phyloP scores from a whole-genome alignment of 1,139 yeast species.

The Candida freyschussii region DNA sequence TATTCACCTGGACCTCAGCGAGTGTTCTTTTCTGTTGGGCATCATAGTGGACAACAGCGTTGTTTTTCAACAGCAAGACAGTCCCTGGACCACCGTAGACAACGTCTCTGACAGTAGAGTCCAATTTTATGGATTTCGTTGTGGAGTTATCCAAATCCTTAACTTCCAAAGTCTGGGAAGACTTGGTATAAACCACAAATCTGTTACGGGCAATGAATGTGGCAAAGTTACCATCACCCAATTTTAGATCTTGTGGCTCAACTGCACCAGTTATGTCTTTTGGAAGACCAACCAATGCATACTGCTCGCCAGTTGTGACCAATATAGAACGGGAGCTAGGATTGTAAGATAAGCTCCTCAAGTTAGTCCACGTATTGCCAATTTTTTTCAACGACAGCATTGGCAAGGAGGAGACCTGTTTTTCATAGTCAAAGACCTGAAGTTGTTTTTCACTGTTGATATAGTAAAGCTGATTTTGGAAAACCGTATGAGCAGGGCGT shows the following conservation, averaged over 20 bases:
- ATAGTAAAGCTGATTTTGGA: constrained; percentile 66
- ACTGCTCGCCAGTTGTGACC: constrained; percentile 71
- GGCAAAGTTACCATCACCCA: constrained; percentile 84
- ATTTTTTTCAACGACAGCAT: constrained; percentile 78
- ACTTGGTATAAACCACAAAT: constrained; percentile 73
- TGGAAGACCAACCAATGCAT: constrained; percentile 75
- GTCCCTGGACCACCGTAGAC: constrained; percentile 80
- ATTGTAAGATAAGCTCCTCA: constrained; percentile 82
- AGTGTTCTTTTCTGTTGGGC: constrained; percentile 87
- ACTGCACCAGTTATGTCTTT: constrained; percentile 88
- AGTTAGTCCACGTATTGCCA: constrained; percentile 82
- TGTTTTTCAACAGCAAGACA: constrained; percentile 67
- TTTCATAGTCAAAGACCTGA: constrained; percentile 66
- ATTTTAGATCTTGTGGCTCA: constrained; percentile 75
- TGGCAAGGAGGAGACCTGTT: constrained; percentile 62
- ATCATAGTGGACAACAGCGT: constrained; percentile 76
- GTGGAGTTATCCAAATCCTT: constrained; percentile 77
- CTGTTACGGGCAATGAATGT: constrained; percentile 91
- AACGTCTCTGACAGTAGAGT: constrained; percentile 67
- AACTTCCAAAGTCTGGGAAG: constrained; percentile 65
- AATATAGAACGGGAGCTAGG: constrained; percentile 87
- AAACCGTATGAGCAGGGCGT: constrained; percentile 81
- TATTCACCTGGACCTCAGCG: constrained; percentile 65
- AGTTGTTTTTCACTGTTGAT: constrained; percentile 85
- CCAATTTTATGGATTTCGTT: constrained; percentile 78